Evolutionary conservation across 2,329 filamentous ascomycete species (phyloP).

Genomic region (Sporothrix dimorphospora): DNA sequence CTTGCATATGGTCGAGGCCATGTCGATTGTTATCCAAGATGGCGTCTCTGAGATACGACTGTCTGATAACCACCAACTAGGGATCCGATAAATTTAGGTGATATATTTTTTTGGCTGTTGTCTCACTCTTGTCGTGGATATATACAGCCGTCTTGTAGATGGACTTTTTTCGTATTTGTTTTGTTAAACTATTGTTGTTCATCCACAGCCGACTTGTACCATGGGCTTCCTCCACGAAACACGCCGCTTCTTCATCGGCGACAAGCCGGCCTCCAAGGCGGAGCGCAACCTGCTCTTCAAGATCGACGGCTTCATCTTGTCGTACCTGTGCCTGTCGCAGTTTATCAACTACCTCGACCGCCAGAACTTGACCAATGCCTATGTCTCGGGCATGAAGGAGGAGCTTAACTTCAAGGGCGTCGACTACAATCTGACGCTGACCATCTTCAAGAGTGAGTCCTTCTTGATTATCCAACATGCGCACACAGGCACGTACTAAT

Average conservation of each 20-base stretch:
- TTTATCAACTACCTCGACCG: conserved; percentile 51
- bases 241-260: conserved; percentile 21
- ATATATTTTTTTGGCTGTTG: not conserved
- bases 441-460: not conserved
- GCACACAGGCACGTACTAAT: not conserved
- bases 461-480: too few relatives aligned
- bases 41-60: not conserved
- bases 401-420: conserved; percentile 26
- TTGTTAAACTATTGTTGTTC: too few relatives aligned
- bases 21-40: not conserved
- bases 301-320: conserved; percentile 63
- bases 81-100: not conserved
- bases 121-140: not conserved
- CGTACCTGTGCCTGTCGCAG: conserved; percentile 62
- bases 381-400: conserved; percentile 21
- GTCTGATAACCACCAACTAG: not conserved
- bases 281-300: conserved; percentile 35
- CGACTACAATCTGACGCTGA: conserved; percentile 13
- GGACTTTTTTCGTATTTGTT: too few relatives aligned
- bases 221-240: not conserved
- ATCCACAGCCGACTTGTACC: not conserved
- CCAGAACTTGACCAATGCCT: conserved; percentile 25
- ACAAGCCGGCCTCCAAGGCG: conserved; percentile 6
- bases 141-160: not conserved
- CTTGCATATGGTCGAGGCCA: not conserved